Base-by-base conservation (phyloP, 176 grass and related monocot genomes). In the Aegilops umbellulata region DNA sequence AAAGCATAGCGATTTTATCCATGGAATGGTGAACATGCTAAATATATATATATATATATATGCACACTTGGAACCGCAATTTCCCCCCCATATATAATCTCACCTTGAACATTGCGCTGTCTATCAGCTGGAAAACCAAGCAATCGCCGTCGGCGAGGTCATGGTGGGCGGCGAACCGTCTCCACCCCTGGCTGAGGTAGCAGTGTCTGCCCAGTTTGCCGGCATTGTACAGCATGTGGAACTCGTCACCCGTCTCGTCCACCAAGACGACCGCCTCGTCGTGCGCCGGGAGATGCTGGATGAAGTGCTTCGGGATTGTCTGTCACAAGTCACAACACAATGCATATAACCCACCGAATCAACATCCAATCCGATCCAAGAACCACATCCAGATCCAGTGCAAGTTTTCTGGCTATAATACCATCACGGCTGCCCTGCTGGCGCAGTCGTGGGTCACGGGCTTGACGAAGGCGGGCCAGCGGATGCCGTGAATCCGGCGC, bases 71-170 rank as follows among this genome's bases (percentile, higher is more conserved):
- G 27, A 29, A 29, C 27, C 27, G 27, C 27, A 29, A 29, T 29
- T 29, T 29, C n/a, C n/a, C n/a, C n/a, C 27, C 27, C 27, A 29
- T 29, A 29, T 29, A 29, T 29, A 29, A 8, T 41, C 78, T 85
- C 11, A 94, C 95, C 90, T 94, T 90, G 60, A 94, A 82, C 46
- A 19, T 94, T 41, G 92, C 82, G 5, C 67, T 16, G 15, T 77
- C 26, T 4, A 80, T 81, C 24, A 93, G 70, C 47, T 97, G 84
- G 82, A 97, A 94, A 36, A 97, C 87, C 38, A 94, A 17, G 27
- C 84, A 90, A 77, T 94, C 95, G 46, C 51, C 92, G 55, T 97
- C 90, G 17, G 4, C 90, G 64, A 97, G 83, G 75, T 93, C 80
- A 71, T 97, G 95, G 2, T 83, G 0, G 38, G 91, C 83, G 81